Evolutionary conservation across 495 filamentous ascomycete species (phyloP), one percentile per base, ranked within the genome.

Genomic region (Recurvomyces mirabilis): DNA sequence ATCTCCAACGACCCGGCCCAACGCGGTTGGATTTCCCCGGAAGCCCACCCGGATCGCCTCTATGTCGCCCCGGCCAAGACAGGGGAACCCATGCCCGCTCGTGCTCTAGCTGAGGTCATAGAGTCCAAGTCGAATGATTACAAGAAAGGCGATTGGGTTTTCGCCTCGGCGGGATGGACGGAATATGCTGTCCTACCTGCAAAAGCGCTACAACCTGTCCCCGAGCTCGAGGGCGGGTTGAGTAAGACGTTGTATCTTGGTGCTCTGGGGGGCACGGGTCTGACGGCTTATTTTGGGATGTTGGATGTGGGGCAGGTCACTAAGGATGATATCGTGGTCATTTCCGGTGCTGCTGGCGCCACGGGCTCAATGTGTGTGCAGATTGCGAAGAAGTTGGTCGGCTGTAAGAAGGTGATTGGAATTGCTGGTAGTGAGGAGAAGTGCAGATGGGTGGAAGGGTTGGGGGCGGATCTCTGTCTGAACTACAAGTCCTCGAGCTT

Each of bases 1-100:
- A 65, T 86, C 51, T 82, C 78, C n/a, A 74, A 84, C 51, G 82
- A 89, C 62, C 82, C 83, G 0, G 80, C 82, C n/a, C 84, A 87
- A 76, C 71, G 84, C 46, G 74, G 76, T 49, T 87, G 82, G 84
- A 69, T 91, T 41, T 39, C 71, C 65, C 51, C 74, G 75, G 52
- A 68, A 68, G 34, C 68, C 7, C 51, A 62, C 24, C 53, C 56
- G 1, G 56, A 52, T 2, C 62, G 80, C 26, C 79, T 79, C 12
- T 87, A 86, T 63, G 58, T 77, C 11, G 69, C 75, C 0, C 79
- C 83, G 6, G 78, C 87, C 6, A 62, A 73, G 39, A 67, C 76
- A 44, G 79, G 75, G 54, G 71, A 71, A 46, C 66, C 75, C 10
- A 88, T 91, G 82, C 76, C 77, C 49, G 76, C 78, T 18, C 57